phyloP scores from a whole-genome alignment of 2,329 filamentous ascomycete genomes.

The Lecanicillium sp. region DNA sequence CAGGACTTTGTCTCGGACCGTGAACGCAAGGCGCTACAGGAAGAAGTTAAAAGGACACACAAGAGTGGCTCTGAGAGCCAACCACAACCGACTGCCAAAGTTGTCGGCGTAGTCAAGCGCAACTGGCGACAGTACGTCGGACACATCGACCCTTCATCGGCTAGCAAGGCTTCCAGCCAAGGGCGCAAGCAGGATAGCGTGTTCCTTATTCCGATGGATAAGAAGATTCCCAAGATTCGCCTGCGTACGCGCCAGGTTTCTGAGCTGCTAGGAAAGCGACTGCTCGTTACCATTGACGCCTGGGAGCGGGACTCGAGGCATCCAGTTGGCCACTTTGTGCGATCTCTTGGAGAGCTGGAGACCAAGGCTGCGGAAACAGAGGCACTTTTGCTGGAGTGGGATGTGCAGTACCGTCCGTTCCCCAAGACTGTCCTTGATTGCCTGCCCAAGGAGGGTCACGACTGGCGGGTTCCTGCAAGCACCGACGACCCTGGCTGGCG shows the following conservation, averaged over 20 bases:
- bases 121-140: slow-evolving; percentile 99
- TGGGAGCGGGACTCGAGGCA: slow-evolving; percentile 94
- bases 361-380: slow-evolving; percentile 98
- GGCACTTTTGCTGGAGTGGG: slow-evolving; percentile 85
- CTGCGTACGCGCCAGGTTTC: slow-evolving; percentile 84
- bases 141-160: slow-evolving; percentile 82
- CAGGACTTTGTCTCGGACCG: slow-evolving; percentile 76
- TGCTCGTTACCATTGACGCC: slow-evolving; percentile 86
- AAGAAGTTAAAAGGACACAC: slow-evolving; percentile 83
- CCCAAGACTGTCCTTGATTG: slow-evolving; percentile 94
- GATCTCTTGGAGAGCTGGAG: slow-evolving; percentile 86
- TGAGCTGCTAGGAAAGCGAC: slow-evolving; percentile 82
- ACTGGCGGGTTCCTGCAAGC: slow-evolving; percentile 83
- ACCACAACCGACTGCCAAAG: slow-evolving; percentile 81
- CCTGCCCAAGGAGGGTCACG: slow-evolving; percentile 80
- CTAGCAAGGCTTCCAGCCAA: slow-evolving; percentile 62
- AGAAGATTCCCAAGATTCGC: slow-evolving; percentile 91
- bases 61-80: slow-evolving; percentile 66
- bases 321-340: slow-evolving; percentile 86
- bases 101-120: slow-evolving; percentile 86
- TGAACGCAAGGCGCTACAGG: slow-evolving; percentile 79
- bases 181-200: slow-evolving; percentile 84
- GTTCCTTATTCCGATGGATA: slow-evolving; percentile 96
- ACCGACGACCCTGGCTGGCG: slow-evolving; percentile 79
- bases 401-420: slow-evolving; percentile 96